Conservation (phyloP, 1,284 basidiomycete genomes). For the Rhodofomes roseus region DNA sequence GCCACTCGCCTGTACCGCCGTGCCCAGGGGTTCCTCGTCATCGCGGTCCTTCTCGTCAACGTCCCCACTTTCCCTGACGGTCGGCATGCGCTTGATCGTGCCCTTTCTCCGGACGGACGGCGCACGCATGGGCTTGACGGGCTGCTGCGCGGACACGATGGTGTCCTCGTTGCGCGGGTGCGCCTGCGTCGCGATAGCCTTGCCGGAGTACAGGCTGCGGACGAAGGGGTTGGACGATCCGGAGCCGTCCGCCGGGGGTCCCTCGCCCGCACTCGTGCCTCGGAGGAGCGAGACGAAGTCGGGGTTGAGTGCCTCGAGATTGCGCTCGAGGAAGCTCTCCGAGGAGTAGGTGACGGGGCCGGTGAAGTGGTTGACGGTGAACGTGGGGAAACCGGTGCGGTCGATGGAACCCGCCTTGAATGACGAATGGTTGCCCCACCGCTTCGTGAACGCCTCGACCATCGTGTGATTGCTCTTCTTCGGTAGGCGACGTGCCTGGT, state of each 20-base stretch:
- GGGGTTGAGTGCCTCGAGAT: conserved; percentile 87
- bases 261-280: conserved; percentile 44
- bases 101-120: conserved; percentile 85
- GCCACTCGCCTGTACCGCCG: conserved; percentile 28
- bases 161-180: conserved; percentile 93
- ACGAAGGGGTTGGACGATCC: conserved; percentile 91
- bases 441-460: conserved; percentile 91
- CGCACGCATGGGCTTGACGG: conserved; percentile 88
- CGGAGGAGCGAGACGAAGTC: conserved; percentile 90
- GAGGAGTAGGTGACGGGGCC: conserved; percentile 90
- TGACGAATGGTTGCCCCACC: conserved; percentile 90
- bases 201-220: conserved; percentile 83
- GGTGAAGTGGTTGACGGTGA: conserved; percentile 91
- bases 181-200: conserved; percentile 85
- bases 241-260: conserved; percentile 53
- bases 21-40: conserved; percentile 31
- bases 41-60: conserved; percentile 55
- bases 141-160: conserved; percentile 91
- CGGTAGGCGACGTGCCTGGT: conserved; percentile 82
- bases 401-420: conserved; percentile 82
- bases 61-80: conserved; percentile 50
- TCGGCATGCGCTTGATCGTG: conserved; percentile 60
- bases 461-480: conserved; percentile 94
- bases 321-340: conserved; percentile 86
- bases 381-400: conserved; percentile 79